A percentile compares a stretch with the other conserved stretches of the same genome.
Conservation (phyloP, 2,329 filamentous ascomycete genomes). For the Trichoderma koningiopsis region DNA sequence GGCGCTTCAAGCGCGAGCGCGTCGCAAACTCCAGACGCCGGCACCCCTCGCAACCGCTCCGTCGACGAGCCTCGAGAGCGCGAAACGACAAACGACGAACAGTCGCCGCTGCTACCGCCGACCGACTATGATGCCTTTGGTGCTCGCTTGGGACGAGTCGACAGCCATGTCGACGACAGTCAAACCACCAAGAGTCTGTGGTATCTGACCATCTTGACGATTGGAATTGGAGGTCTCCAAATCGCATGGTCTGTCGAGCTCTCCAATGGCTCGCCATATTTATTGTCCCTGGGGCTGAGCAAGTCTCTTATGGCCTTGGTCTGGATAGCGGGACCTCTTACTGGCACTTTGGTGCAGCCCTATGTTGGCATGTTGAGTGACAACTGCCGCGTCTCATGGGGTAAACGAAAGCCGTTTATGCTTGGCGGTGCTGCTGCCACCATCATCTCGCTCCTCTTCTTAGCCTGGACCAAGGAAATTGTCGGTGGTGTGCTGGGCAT, state of each 20-base stretch:
- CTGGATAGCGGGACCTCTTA: constrained; percentile 81
- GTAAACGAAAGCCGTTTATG: constrained; percentile 82
- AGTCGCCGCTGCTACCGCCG: constrained; percentile 37
- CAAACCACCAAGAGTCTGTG: constrained; percentile 77
- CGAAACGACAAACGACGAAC: constrained; percentile 32
- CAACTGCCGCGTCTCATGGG: constrained; percentile 72
- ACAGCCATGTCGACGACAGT: constrained; percentile 32
- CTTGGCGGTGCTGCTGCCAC: constrained; percentile 69
- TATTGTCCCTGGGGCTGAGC: constrained; percentile 78
- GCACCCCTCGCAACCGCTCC: constrained; percentile 25
- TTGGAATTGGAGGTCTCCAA: constrained; percentile 86
- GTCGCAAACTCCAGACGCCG: constrained; percentile 16
- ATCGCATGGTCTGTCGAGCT: constrained; percentile 96
- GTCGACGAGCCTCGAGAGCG: constrained; percentile 29
- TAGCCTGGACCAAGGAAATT: constrained; percentile 75
- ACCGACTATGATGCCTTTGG: constrained; percentile 14
- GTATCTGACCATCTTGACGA: constrained; percentile 83
- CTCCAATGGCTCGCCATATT: constrained; percentile 85
- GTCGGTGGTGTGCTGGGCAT: constrained; percentile 67
- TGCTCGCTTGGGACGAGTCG: constrained; percentile 23
- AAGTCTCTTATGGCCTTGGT: constrained; percentile 82
- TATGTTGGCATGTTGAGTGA: constrained; percentile 83
- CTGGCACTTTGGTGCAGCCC: constrained; percentile 77
- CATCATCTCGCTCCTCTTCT: constrained; percentile 65
- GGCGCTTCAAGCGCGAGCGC: constrained; percentile 17